Conservation (phyloP, 2,329 filamentous ascomycete genomes). For the Talaromyces sp. region DNA sequence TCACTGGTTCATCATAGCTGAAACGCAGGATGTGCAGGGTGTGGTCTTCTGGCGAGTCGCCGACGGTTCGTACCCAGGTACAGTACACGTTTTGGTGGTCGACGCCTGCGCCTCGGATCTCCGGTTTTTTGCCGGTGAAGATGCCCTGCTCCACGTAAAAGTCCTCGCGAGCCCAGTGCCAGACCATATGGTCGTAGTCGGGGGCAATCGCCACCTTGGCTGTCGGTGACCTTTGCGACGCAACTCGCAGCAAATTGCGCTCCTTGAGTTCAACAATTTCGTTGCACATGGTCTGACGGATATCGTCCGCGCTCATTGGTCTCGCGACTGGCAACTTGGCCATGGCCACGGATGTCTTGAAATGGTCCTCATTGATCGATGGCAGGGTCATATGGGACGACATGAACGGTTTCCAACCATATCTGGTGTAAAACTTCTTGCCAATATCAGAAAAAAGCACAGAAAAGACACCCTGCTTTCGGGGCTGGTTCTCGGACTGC, state of each 20-base stretch:
- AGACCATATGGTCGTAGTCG: constrained; percentile 61
- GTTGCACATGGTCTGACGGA: constrained; percentile 44
- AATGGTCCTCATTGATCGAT: constrained; percentile 26
- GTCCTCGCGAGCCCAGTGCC: constrained; percentile 77
- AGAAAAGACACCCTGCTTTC: constrained; percentile 56
- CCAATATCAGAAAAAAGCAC: constrained; percentile 84
- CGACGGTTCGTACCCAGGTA: constrained; percentile 37
- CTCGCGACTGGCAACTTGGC: constrained; percentile 23
- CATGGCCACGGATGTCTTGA: constrained; percentile 15
- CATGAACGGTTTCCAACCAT: constrained; percentile 70
- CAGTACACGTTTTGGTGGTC: constrained; percentile 34
- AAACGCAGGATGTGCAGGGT: constrained; percentile 39
- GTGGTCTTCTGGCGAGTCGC: constrained; percentile 28
- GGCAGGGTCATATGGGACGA: constrained; percentile 66
- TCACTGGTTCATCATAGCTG: constrained; percentile 34
- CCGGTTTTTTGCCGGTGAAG: constrained; percentile 42
- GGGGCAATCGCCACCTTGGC: constrained; percentile 62
- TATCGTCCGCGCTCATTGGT: constrained; percentile 27
- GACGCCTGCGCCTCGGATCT: constrained; percentile 65
- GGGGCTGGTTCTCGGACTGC: constrained; percentile 40
- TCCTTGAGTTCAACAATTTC: constrained; percentile 61
- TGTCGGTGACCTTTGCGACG: constrained; percentile 33
- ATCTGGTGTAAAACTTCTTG: constrained; percentile 69
- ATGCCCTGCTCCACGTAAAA: constrained; percentile 65
- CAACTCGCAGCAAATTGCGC: constrained; percentile 53